Conservation (phyloP, 1,284 basidiomycete genomes). For the Exobasidium rhododendri region DNA sequence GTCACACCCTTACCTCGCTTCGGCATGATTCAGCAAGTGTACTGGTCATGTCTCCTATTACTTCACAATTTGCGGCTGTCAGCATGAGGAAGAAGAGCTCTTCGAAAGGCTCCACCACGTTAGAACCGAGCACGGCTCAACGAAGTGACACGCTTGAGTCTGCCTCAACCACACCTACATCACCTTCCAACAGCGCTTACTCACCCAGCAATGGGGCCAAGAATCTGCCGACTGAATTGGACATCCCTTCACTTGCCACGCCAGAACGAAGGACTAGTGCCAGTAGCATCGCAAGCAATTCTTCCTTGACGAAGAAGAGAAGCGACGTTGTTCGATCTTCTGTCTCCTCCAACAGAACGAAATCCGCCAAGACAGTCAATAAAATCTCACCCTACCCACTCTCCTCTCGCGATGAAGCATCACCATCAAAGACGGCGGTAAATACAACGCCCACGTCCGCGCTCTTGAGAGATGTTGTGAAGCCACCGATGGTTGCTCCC, state of each 20-base stretch:
- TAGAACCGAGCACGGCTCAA: not conserved
- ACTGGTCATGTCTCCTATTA: slow-evolving; percentile 38
- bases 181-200: slow-evolving; percentile 21
- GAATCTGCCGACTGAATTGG: slow-evolving; percentile 19
- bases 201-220: slow-evolving; percentile 27
- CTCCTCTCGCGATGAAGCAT: not conserved
- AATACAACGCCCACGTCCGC: slow-evolving; percentile 15
- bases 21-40: slow-evolving; percentile 19
- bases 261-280: not conserved
- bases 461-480: slow-evolving; percentile 22
- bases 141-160: slow-evolving; percentile 2
- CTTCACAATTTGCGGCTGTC: slow-evolving; percentile 34
- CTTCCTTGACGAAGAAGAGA: slow-evolving; percentile 24
- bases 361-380: slow-evolving; percentile 20
- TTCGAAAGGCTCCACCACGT: slow-evolving; percentile 1
- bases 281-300: slow-evolving; percentile 27
- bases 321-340: slow-evolving; percentile 29
- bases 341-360: slow-evolving; percentile 32
- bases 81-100: slow-evolving; percentile 19
- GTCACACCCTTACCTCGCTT: slow-evolving; percentile 19
- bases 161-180: not conserved
- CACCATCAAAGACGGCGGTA: slow-evolving; percentile 19
- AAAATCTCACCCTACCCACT: slow-evolving; percentile 32
- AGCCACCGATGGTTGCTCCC: slow-evolving; percentile 62
- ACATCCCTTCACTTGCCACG: slow-evolving; percentile 17